phyloP scores from a whole-genome alignment of 2,329 filamentous ascomycete species.

The Aspergillus transmontanensis region DNA sequence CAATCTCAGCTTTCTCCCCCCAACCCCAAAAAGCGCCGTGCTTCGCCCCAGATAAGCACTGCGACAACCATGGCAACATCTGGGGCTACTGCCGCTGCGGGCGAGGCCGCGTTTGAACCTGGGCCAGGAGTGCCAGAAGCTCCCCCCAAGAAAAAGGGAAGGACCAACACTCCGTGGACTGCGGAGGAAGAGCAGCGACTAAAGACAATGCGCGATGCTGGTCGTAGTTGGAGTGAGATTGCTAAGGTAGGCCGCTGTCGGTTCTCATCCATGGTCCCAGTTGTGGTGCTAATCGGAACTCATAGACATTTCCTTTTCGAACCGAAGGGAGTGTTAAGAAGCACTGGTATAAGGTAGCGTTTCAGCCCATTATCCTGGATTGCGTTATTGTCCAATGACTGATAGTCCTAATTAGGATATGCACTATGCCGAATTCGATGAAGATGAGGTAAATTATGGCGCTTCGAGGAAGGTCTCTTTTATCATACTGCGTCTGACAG shows the following conservation, averaged over 20 bases:
- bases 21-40: conserved; percentile 49
- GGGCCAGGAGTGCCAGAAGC: conserved; percentile 30
- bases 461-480: neutral
- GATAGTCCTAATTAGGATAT: conserved; percentile 69
- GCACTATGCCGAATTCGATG: conserved; percentile 98
- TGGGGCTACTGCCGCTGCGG: conserved; percentile 29
- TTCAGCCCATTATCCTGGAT: neutral
- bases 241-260: conserved; percentile 71
- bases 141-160: conserved; percentile 73
- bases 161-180: conserved; percentile 99
- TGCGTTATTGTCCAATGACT: neutral
- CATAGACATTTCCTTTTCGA: conserved; percentile 81
- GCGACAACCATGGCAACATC: conserved; percentile 41
- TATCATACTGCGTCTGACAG: conserved; percentile 17
- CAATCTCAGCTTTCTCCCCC: conserved; percentile 34
- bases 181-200: conserved; percentile 88
- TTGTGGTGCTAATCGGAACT: conserved; percentile 6
- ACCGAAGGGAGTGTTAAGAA: conserved; percentile 99
- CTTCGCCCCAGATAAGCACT: conserved; percentile 40
- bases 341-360: conserved; percentile 93
- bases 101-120: conserved; percentile 32
- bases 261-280: neutral
- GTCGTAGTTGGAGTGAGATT: conserved; percentile 96
- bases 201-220: conserved; percentile 91
- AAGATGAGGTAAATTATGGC: conserved; percentile 77